A percentile compares a stretch with the other conserved stretches of the same genome.
Evolutionary conservation across 2,329 filamentous ascomycete genomes (phyloP).

Genomic region (Aspergillus fructus): DNA sequence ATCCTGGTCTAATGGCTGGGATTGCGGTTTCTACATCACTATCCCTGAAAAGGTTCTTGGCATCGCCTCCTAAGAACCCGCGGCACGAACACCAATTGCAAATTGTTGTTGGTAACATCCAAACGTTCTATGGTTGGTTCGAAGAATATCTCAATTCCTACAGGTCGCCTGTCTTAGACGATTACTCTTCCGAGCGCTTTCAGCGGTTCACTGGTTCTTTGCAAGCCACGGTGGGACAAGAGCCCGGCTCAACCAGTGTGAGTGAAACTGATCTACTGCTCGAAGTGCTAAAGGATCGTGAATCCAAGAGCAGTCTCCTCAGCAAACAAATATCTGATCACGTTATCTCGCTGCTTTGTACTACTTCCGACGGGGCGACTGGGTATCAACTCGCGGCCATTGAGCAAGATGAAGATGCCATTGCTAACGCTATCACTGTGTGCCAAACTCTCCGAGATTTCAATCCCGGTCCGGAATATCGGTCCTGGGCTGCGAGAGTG

Average conservation of each 20-base stretch:
- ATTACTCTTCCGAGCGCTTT: constrained; percentile 58
- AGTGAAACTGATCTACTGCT: constrained; percentile 78
- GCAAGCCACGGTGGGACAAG: constrained; percentile 63
- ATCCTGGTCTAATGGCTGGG: constrained; percentile 76
- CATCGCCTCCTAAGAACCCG: constrained; percentile 72
- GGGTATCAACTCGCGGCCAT: constrained; percentile 66
- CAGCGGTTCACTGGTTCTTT: constrained; percentile 68
- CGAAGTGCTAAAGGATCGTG: constrained; percentile 75
- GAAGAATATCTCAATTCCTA: constrained; percentile 66
- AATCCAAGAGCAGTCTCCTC: constrained; percentile 62
- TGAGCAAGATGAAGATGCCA: constrained; percentile 63
- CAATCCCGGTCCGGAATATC: constrained; percentile 65
- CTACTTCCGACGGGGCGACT: constrained; percentile 65
- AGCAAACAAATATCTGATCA: constrained; percentile 63
- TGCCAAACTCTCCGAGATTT: constrained; percentile 73
- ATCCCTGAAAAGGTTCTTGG: constrained; percentile 73
- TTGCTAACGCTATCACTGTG: constrained; percentile 63
- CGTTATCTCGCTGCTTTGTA: constrained; percentile 58
- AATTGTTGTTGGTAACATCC: constrained; percentile 72
- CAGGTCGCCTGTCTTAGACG: constrained; percentile 51
- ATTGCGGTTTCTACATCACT: constrained; percentile 76
- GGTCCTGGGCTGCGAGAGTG: constrained; percentile 81
- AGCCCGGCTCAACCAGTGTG: constrained; percentile 67
- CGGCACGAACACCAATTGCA: constrained; percentile 82
- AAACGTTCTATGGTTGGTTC: constrained; percentile 77